These are phyloP conservation scores for Murraya paniculata DNA, from an alignment of 345 rosid species.

Conservation along the genomic window DNA sequence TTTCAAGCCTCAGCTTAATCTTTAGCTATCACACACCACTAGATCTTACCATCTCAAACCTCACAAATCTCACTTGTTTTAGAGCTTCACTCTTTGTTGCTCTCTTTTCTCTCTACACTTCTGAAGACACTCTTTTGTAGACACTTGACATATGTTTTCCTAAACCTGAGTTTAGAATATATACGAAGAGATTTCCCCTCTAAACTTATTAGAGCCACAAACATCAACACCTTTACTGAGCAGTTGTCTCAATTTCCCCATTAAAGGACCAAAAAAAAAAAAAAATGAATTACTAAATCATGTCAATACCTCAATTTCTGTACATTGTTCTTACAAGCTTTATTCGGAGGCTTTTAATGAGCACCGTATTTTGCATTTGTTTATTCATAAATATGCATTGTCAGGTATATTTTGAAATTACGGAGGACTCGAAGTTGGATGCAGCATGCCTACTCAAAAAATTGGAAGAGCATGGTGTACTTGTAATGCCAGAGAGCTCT, in stretches of 20 bases:
- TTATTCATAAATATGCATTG: neutral
- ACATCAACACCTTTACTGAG: neutral
- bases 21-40: neutral
- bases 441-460: slow-evolving; percentile 55
- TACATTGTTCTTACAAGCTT: neutral
- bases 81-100: neutral
- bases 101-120: neutral
- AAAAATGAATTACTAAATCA: neutral
- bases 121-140: neutral
- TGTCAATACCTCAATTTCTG: neutral
- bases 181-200: too few species aligned
- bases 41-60: neutral
- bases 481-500: slow-evolving; percentile 52
- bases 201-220: neutral
- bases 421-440: slow-evolving; percentile 44
- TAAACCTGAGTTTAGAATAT: neutral
- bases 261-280: neutral
- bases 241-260: neutral
- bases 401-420: slow-evolving; percentile 64
- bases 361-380: neutral
- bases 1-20: neutral
- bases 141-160: neutral
- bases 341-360: neutral
- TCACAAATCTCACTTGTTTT: neutral
- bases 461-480: slow-evolving; percentile 68